These are phyloP conservation scores for Rhytidiadelphus loreus DNA, from an alignment of 225 moss, liverwort and hornwort genomes.

Conservation along the genomic window DNA sequence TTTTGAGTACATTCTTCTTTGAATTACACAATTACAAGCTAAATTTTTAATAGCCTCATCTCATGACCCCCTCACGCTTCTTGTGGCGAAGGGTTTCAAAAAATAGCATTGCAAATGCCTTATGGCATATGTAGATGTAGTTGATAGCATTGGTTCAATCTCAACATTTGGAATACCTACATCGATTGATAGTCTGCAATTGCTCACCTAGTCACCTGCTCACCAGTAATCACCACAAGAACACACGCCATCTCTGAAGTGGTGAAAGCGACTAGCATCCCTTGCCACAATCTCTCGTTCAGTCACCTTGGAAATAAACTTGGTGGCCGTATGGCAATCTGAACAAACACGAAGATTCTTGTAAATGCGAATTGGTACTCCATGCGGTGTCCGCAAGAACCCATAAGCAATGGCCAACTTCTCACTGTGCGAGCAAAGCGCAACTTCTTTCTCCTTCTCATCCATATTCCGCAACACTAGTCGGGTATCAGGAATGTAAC, in stretches of 20 bases:
- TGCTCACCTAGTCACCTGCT: not conserved
- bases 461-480: not conserved
- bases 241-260: not conserved
- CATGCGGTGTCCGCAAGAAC: not conserved
- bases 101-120: not conserved
- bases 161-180: not conserved
- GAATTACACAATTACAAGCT: not conserved
- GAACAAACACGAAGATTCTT: too few species aligned
- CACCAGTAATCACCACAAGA: not conserved
- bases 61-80: not conserved
- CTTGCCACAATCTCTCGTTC: too few species aligned
- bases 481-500: not conserved
- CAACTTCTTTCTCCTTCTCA: not conserved
- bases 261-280: too few species aligned
- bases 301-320: not conserved
- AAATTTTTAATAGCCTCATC: not conserved
- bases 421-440: not conserved
- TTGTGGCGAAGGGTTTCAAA: not conserved
- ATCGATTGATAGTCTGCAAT: not conserved
- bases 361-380: not conserved
- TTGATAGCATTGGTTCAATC: too few species aligned
- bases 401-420: not conserved
- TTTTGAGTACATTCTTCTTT: not conserved
- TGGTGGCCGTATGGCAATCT: not conserved
- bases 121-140: too few species aligned